These are phyloP conservation scores for Acer negundo DNA, from an alignment of 345 rosid species.

Conservation along the genomic window DNA sequence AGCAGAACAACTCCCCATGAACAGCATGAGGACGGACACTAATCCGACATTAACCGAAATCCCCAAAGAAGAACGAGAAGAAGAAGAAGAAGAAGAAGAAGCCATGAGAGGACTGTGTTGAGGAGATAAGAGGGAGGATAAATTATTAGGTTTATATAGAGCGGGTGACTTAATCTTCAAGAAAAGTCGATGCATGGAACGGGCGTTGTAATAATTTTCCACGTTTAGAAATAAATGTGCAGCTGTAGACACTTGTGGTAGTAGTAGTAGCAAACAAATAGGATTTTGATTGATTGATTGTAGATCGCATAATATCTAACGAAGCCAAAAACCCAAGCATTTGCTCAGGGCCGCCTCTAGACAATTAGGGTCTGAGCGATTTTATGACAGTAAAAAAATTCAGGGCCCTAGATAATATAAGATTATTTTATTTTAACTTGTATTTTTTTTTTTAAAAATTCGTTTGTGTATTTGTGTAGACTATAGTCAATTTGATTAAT, in stretches of 20 bases:
- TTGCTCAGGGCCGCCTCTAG: no score
- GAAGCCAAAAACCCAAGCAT: slow-evolving; percentile 19
- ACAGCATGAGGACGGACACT: slow-evolving; percentile 19
- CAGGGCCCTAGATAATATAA: no score
- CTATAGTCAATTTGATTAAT: no score
- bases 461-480: no score
- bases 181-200: slow-evolving; percentile 18
- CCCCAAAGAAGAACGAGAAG: neutral
- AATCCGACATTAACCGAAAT: neutral
- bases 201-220: neutral
- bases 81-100: no score
- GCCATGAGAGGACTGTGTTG: neutral
- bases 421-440: no score
- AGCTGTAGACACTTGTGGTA: neutral
- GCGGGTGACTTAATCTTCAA: slow-evolving; percentile 27
- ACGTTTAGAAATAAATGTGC: slow-evolving; percentile 4
- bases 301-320: neutral
- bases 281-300: slow-evolving; percentile 25
- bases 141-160: neutral
- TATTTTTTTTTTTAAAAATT: no score
- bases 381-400: no score
- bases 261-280: neutral
- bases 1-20: slow-evolving; percentile 36
- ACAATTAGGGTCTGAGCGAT: no score
- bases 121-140: neutral